Base-by-base conservation (phyloP, 2,329 filamentous ascomycete species). In the Fusarium solani-melongenae region DNA sequence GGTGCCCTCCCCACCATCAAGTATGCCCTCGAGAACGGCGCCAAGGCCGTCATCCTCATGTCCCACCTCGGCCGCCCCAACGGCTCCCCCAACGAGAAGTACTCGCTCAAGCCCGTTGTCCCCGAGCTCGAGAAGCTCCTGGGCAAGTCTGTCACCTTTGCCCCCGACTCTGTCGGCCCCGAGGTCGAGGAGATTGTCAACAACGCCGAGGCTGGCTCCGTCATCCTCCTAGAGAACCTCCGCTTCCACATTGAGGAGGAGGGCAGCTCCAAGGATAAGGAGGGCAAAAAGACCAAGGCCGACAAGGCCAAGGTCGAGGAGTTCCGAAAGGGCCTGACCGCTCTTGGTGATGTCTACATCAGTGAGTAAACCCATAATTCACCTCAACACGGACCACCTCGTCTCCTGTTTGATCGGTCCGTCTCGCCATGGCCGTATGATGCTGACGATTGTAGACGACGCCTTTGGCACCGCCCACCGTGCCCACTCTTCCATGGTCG, bases 401-500 rank as follows among this genome's bases (percentile, higher is more conserved):
- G 10, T 39, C 58, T n/a, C 27, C 17, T 46, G 20, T 41, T 14
- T 34, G 22, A 9, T 7, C 55, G 27, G 27, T 20, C 31, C 27
- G 17, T 39, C 41, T 62, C 10, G 36, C 36, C 14, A 11, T 24
- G 33, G 12, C 29, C 39, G 24, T 36, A 11, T 34, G 56, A 70
- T 66, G 29, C 75, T 81, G 73, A 77, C 77, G 75, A 64, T 33
- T 31, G 60, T 76, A 97, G 94, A 99, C 86, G 96, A 99, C 81
- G 96, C 97, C 72, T 99, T 99, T 83, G 96, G 96, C 84, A 99
- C 96, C 71, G 96, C 96, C 70, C 96, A 99, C 89, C 94, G 96
- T 84, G 96, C 94, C 57, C 96, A 99, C 91, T 98, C 95, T 85
- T 98, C 96, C 84, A 99, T 99, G 96, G 96, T 99, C 80, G 96